These are phyloP conservation scores for Chlorella ohadii DNA, from an alignment of 139 green algal genomes.

Conservation along the genomic window DNA sequence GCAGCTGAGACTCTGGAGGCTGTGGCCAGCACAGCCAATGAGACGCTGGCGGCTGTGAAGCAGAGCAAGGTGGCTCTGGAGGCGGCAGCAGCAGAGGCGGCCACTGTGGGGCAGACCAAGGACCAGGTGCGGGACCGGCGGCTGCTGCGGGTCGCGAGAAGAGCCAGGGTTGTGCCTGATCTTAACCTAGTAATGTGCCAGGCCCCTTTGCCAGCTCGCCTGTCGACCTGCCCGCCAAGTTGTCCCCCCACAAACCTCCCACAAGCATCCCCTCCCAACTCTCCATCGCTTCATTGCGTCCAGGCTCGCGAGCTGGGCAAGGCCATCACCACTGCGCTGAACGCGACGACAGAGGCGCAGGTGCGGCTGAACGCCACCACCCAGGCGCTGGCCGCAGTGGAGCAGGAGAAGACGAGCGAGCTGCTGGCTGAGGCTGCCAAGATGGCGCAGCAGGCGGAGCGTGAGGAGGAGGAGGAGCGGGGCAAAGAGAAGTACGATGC, in stretches of 20 bases:
- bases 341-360: slow-evolving; percentile 35
- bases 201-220: too few species aligned
- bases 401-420: slow-evolving; percentile 46
- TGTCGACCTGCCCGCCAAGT: too few species aligned
- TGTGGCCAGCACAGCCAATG: slow-evolving; percentile 14
- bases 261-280: background rate
- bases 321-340: slow-evolving; percentile 39
- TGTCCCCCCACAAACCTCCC: too few species aligned
- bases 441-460: slow-evolving; percentile 32
- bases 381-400: slow-evolving; percentile 28
- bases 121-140: background rate
- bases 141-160: too few species aligned
- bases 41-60: slow-evolving; percentile 16
- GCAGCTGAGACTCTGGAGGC: slow-evolving; percentile 22
- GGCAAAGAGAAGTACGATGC: background rate
- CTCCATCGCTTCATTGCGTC: background rate
- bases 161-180: too few species aligned
- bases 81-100: background rate
- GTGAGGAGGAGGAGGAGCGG: slow-evolving; percentile 16
- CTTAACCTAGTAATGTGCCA: too few species aligned
- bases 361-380: slow-evolving; percentile 39
- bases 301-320: slow-evolving; percentile 15
- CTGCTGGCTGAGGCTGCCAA: slow-evolving; percentile 38
- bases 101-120: background rate
- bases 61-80: slow-evolving; percentile 36